Evolutionary conservation across 73 alveolate genomes (phyloP), one percentile per base, ranked within the genome.

Genomic region (Diophrys sp.): DNA sequence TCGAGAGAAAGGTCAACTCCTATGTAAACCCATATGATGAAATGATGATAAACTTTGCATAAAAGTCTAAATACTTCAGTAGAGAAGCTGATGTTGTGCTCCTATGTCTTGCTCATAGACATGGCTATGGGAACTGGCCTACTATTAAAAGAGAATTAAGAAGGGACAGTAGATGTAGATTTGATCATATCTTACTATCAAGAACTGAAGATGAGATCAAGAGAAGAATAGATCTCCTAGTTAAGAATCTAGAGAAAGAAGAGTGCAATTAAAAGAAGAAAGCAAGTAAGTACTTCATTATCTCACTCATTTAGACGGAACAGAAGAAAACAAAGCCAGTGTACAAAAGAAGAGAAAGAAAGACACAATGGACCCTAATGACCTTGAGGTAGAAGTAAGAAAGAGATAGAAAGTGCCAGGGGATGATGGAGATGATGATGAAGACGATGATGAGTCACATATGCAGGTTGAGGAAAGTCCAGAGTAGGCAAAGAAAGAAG

Each of bases 111-210:
- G 93, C 98, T n/a, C 89, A 96, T 81, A 74, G 90, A 78, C 82
- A 83, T 70, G 98, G 98, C 0, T 97, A 97, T 77, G 99, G 99
- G 56, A 96, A 96, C 77, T 97, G 99, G 99, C 95, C 88, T 34
- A 96, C 81, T 29, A 90, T 97, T 27, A 90, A 93, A 83, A 81
- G 75, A 73, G 97, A 95, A 26, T 80, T 97, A 1, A 89, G 96
- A 81, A 87, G 89, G n/a, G 95, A 95, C 78, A 90, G 89, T 31
- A 91, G 91, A 75, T 93, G 96, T 68, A 88, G 96, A 81, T 96
- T 93, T 85, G 98, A 97, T 77, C 97, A 97, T 85, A 82, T 95
- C 70, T 90, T 97, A 79, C 89, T 93, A 69, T 95, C 98, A 29
- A 94, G 98, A 79, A 94, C 93, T 70, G 96, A 97, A 77, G 76